Conservation (phyloP, 495 filamentous ascomycete genomes). For the Penicillium pancosmium region DNA sequence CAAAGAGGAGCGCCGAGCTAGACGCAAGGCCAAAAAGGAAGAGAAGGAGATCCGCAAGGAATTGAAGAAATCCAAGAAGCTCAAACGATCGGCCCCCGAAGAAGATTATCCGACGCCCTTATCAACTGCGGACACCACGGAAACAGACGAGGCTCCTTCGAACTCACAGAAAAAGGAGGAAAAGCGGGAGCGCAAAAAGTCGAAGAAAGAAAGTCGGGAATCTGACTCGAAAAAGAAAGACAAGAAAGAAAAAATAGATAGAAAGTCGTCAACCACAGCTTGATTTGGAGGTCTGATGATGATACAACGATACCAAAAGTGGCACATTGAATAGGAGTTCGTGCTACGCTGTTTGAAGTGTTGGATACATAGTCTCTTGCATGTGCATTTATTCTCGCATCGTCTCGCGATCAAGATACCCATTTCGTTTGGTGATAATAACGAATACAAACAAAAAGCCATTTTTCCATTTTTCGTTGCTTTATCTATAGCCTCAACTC, state of each 20-base stretch:
- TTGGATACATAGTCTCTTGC: conserved; percentile 21
- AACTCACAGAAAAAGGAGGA: conserved; percentile 16
- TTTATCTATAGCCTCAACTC: conserved; percentile 21
- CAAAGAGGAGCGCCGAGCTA: conserved; percentile 29
- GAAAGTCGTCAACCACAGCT: conserved; percentile 26
- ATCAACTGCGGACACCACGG: conserved; percentile 34
- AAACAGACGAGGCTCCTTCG: conserved; percentile 19
- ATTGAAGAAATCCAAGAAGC: conserved; percentile 26
- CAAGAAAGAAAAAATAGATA: conserved; percentile 37
- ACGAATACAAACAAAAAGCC: conserved; percentile 6
- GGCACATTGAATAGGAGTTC: conserved; percentile 2
- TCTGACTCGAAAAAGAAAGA: conserved; percentile 25
- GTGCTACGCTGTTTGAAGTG: conserved; percentile 12
- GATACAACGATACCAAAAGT: background rate
- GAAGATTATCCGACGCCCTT: conserved; percentile 45
- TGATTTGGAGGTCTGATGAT: conserved; percentile 11
- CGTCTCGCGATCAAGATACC: conserved; percentile 39
- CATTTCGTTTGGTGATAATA: conserved; percentile 25
- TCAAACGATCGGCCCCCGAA: conserved; percentile 24
- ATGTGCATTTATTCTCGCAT: conserved; percentile 25
- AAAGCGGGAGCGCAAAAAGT: conserved; percentile 22
- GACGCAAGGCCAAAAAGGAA: conserved; percentile 35
- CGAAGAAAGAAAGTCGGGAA: conserved; percentile 21
- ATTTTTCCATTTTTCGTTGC: background rate
- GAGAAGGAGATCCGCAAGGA: conserved; percentile 39